phyloP scores from a whole-genome alignment of 768 basidiomycete genomes.

The Terana coerulea region DNA sequence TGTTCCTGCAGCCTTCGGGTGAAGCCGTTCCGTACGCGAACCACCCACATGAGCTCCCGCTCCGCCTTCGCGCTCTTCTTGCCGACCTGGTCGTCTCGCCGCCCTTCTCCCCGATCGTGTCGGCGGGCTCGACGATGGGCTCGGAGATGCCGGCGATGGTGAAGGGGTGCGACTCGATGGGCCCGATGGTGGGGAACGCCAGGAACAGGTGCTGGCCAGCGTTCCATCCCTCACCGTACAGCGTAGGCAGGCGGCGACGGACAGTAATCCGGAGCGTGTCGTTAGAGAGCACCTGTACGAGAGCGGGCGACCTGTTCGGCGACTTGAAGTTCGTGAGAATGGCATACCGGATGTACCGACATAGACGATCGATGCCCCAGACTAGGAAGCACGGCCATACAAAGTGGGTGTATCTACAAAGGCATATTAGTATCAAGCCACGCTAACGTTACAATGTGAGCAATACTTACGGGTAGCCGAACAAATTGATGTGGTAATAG shows the following conservation, averaged over 20 bases:
- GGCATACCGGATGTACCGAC: constrained; percentile 36
- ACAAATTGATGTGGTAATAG: constrained; percentile 32
- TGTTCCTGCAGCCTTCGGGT: constrained; percentile 31
- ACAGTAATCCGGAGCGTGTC: constrained; percentile 43
- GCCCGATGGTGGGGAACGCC: constrained; percentile 42
- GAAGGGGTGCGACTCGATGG: constrained; percentile 46
- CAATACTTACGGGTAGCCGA: constrained; percentile 15
- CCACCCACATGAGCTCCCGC: constrained; percentile 46
- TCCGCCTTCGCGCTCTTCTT: constrained; percentile 15
- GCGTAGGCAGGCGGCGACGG: too few species aligned
- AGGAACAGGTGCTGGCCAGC: constrained; percentile 48
- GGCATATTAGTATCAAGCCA: neutral
- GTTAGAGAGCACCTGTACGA: constrained; percentile 35
- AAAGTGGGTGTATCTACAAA: constrained; percentile 31
- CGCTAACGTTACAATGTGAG: neutral
- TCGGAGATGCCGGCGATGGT: constrained; percentile 44
- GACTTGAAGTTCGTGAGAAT: constrained; percentile 34
- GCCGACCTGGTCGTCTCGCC: too few species aligned
- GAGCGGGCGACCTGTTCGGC: constrained; percentile 29
- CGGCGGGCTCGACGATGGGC: too few species aligned
- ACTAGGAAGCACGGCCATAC: constrained; percentile 45
- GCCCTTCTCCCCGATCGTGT: too few species aligned
- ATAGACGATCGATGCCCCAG: constrained; percentile 43
- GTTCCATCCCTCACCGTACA: too few species aligned
- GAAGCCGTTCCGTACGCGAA: constrained; percentile 48